These are phyloP conservation scores for Cucumis hystrix DNA, from an alignment of 306 rosid genomes.

Conservation along the genomic window DNA sequence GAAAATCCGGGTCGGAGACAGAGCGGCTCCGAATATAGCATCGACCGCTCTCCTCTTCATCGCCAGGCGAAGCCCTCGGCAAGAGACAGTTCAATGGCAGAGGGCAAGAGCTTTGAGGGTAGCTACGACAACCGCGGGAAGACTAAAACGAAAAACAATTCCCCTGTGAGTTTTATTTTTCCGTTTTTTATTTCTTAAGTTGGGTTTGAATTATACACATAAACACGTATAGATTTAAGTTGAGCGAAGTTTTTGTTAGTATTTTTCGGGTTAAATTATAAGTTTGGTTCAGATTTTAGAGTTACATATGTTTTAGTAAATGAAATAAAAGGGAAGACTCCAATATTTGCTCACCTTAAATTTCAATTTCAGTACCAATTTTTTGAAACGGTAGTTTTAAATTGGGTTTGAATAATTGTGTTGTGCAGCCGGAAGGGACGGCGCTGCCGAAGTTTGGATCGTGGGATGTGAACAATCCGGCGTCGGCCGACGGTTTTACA, in stretches of 20 bases:
- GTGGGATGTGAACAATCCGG: constrained; percentile 10
- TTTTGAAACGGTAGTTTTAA: neutral
- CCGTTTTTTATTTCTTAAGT: no score
- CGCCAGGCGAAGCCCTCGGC: constrained; percentile 53
- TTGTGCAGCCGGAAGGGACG: neutral
- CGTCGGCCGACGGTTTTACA: constrained; percentile 8
- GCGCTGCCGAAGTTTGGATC: constrained; percentile 12
- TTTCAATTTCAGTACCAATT: no score
- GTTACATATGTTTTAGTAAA: no score
- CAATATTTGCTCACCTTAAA: no score
- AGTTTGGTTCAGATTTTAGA: no score
- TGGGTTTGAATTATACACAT: no score
- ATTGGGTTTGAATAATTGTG: constrained; percentile 15
- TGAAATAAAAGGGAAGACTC: no score
- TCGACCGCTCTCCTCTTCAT: constrained; percentile 83
- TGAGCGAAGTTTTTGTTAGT: no score
- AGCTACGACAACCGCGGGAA: constrained; percentile 74
- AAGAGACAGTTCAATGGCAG: constrained; percentile 49
- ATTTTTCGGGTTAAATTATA: no score
- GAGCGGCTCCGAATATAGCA: constrained; percentile 44
- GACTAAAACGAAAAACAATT: constrained; percentile 44
- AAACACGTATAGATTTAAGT: no score
- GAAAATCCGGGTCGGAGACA: constrained; percentile 28
- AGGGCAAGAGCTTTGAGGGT: constrained; percentile 50
- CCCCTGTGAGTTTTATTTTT: constrained; percentile 31